Conservation (phyloP, 2,329 filamentous ascomycete genomes). For the Chaetomium olivaceum region DNA sequence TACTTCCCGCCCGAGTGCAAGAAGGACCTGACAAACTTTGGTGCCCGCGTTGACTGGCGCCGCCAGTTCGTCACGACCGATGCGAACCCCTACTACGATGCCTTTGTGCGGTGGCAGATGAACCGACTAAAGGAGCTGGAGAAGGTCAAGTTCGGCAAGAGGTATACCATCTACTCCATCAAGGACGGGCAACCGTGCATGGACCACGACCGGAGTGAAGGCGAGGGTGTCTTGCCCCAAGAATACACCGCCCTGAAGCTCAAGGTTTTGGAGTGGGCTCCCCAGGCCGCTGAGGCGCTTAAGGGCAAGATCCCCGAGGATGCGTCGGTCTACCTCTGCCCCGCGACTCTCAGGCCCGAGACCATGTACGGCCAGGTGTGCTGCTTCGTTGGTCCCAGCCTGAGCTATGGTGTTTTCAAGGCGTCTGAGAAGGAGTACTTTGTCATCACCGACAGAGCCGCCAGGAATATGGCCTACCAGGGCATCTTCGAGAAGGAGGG, state of each 20-base stretch:
- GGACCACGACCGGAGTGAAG: constrained; percentile 80
- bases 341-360: constrained; percentile 89
- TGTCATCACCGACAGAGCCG: constrained; percentile 76
- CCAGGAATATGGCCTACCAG: constrained; percentile 96
- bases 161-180: constrained; percentile 84
- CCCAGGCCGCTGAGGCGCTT: constrained; percentile 69
- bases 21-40: constrained; percentile 78
- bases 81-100: constrained; percentile 94
- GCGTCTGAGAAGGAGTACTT: constrained; percentile 77
- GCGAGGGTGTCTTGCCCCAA: constrained; percentile 80
- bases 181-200: constrained; percentile 87
- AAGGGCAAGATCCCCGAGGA: constrained; percentile 75
- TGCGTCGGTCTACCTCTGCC: constrained; percentile 83
- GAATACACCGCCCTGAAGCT: constrained; percentile 94
- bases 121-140: constrained; percentile 82
- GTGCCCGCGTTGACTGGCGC: constrained; percentile 89
- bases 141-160: constrained; percentile 88
- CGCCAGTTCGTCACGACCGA: constrained; percentile 92
- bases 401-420: constrained; percentile 79
- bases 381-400: constrained; percentile 87
- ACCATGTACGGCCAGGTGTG: constrained; percentile 99
- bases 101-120: constrained; percentile 97
- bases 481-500: constrained; percentile 78
- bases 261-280: constrained; percentile 85
- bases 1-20: constrained; percentile 85